A percentile compares a stretch with the other conserved stretches of the same genome.
Evolutionary conservation across 495 filamentous ascomycete species (phyloP).

Genomic region (Clohesyomyces aquaticus): DNA sequence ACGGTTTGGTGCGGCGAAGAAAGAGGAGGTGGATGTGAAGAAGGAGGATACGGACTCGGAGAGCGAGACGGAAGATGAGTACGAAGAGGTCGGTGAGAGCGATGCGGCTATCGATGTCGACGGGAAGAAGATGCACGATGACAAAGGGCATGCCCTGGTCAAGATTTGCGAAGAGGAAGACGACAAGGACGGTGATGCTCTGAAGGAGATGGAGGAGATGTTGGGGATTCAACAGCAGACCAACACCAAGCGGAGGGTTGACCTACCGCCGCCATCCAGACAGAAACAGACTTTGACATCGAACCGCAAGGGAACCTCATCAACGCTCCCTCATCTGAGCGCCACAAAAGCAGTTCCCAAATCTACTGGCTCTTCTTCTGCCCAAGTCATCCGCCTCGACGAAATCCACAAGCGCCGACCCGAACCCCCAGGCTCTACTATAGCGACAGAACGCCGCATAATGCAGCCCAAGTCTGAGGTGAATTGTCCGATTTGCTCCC

Average conservation of each 20-base stretch:
- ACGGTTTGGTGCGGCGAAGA: slow-evolving; percentile 65
- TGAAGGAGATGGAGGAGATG: slow-evolving; percentile 66
- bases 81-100: slow-evolving; percentile 42
- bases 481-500: slow-evolving; percentile 65
- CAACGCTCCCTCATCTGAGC: neutral
- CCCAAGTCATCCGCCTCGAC: slow-evolving; percentile 28
- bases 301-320: neutral
- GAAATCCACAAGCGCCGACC: slow-evolving; percentile 31
- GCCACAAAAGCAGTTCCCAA: neutral
- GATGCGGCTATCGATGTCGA: slow-evolving; percentile 58
- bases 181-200: slow-evolving; percentile 59
- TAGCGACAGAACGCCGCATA: neutral
- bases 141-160: slow-evolving; percentile 63
- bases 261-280: slow-evolving; percentile 19
- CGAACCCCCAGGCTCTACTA: neutral
- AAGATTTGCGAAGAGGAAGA: slow-evolving; percentile 75
- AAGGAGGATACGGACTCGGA: slow-evolving; percentile 47
- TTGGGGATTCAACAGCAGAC: slow-evolving; percentile 31
- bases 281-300: slow-evolving; percentile 9
- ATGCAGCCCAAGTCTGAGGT: slow-evolving; percentile 2
- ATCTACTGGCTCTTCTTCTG: neutral
- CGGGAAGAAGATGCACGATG: slow-evolving; percentile 62
- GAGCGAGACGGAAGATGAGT: slow-evolving; percentile 45
- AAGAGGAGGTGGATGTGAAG: slow-evolving; percentile 42
- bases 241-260: neutral